Base-by-base conservation (phyloP, 2,329 filamentous ascomycete genomes). In the Chrysoporthe puriensis region DNA sequence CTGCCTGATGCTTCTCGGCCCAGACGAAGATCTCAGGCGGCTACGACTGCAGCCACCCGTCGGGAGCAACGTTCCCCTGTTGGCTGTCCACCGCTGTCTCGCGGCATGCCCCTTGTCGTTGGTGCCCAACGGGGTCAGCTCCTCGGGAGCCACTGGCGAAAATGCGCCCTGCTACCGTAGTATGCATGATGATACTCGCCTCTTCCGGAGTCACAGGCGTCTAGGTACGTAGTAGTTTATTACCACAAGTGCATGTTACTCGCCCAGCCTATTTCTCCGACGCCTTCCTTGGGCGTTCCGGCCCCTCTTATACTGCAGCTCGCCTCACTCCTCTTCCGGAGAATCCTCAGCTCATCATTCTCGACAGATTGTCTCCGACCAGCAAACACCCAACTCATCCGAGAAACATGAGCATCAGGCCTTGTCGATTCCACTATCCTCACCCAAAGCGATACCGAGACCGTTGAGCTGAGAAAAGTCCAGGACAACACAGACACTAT, bases 51-150 rank as follows among this genome's bases (percentile, higher is more conserved):
- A 67, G 40, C 62, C 18, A 60, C 52, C 62, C 62, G 58, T 68
- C 62, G 50, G 56, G 65, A 65, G 57, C 68, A 63, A 59, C 59
- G 63, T 58, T 69, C 62, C 68, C 68, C 68, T 68, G 68, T 68
- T 68, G 68, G 66, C 54, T 68, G 66, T 36, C 26, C 42, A 56
- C 66, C 46, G 54, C 50, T 40, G 58, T 46, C 34, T 6, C 43
- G 50, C 18, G 56, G 36, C 40, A 21, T 34, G 43, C 42, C 42
- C 52, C 54, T 63, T 64, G 68, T 67, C 57, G 26, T 69, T 66
- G 68, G 60, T 69, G 68, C 68, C 68, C 68, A 69, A 69, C 68
- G 62, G 62, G 62, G 34, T 60, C 64, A 58, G 65, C 61, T 36
- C 56, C 61, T 52, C 60, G 64, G 61, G 56, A 67, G 32, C 21